Conservation (phyloP, 2,329 filamentous ascomycete species). For the Alternaria incomplexa region DNA sequence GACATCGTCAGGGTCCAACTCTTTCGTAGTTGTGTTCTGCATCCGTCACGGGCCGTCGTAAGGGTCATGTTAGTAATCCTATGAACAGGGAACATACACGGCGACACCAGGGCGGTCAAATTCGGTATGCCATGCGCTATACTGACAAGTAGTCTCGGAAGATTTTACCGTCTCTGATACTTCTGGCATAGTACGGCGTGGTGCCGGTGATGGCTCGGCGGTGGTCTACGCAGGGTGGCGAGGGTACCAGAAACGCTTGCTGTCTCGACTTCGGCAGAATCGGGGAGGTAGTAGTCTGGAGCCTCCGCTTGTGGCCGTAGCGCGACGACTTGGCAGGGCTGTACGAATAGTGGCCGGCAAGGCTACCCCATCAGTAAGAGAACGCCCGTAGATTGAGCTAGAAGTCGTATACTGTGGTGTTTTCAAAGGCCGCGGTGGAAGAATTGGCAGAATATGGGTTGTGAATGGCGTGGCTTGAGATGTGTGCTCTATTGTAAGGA, state of each 20-base stretch:
- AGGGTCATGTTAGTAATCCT: not conserved
- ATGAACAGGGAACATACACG: not conserved
- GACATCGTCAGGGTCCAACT: not conserved
- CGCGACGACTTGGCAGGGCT: conserved; percentile 22
- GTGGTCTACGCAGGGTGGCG: conserved; percentile 19
- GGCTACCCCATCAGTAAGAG: conserved; percentile 11
- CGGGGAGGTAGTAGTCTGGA: conserved; percentile 34
- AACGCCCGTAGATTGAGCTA: not conserved
- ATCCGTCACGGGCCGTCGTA: not conserved
- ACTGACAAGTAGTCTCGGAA: not conserved
- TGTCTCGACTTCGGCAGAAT: conserved; percentile 25
- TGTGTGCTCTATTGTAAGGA: not conserved
- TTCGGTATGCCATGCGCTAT: not conserved
- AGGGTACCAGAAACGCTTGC: conserved; percentile 15
- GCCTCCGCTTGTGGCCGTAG: conserved; percentile 37
- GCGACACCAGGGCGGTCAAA: not conserved
- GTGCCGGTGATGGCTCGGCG: not conserved
- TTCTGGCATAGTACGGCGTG: not conserved
- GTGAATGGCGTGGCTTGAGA: not conserved
- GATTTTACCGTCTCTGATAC: not conserved
- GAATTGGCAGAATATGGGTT: not conserved
- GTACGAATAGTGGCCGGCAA: conserved; percentile 19
- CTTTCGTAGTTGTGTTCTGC: not conserved
- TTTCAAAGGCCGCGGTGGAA: not conserved
- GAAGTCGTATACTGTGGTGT: not conserved